phyloP scores from a whole-genome alignment of 495 filamentous ascomycete species.

The Tuber microsphaerosporum region DNA sequence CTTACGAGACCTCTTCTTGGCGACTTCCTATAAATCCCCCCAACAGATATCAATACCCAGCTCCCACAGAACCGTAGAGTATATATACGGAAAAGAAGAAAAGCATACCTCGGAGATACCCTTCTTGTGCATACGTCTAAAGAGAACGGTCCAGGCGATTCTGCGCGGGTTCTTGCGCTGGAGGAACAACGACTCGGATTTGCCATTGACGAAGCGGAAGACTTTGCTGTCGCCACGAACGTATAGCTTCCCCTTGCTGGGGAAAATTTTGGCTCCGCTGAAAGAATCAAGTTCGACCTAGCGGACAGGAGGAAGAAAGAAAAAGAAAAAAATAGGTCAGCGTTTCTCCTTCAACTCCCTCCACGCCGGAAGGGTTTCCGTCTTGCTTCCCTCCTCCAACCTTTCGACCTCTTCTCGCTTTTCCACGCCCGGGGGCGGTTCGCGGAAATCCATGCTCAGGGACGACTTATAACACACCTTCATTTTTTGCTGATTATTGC shows the following conservation, averaged over 20 bases:
- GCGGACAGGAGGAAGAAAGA: not conserved
- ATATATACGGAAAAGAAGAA: conserved; percentile 45
- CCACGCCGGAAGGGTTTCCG: conserved; percentile 12
- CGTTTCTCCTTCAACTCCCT: conserved; percentile 6
- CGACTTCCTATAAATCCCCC: conserved; percentile 65
- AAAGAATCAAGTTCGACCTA: conserved; percentile 43
- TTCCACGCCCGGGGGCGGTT: conserved; percentile 3
- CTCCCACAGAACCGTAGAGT: not conserved
- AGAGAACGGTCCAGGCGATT: conserved; percentile 97
- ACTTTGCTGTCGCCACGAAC: conserved; percentile 99
- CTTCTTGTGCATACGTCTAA: conserved; percentile 98
- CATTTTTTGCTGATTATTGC: conserved; percentile 38
- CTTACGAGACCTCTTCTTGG: conserved; percentile 98
- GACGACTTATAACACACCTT: conserved; percentile 34
- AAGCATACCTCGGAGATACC: conserved; percentile 89
- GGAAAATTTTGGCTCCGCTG: conserved; percentile 42
- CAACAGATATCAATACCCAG: not conserved
- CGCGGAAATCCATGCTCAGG: conserved; percentile 5
- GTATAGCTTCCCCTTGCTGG: conserved; percentile 67
- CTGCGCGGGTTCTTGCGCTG: conserved; percentile 99
- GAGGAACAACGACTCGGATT: conserved; percentile 98
- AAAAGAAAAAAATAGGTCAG: conserved; percentile 20
- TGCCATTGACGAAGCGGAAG: conserved; percentile 99
- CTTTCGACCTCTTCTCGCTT: not conserved
- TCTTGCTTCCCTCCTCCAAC: not conserved